Evolutionary conservation across 345 rosid genomes (phyloP).

Genomic region (Mallotus nudiflorus): DNA sequence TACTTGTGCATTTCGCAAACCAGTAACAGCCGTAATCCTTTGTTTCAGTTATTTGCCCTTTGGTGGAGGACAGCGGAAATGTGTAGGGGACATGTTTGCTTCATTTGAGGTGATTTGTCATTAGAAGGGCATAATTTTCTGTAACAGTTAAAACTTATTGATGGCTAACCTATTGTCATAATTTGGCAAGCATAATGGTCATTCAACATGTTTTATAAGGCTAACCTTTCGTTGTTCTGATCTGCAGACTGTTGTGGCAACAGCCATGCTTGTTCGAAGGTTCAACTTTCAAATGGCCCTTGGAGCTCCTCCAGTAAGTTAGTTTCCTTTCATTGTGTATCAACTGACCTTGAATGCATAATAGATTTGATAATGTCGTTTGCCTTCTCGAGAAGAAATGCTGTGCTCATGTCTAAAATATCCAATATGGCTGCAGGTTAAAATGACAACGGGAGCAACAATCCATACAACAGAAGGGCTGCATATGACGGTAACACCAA

Average conservation of each 20-base stretch:
- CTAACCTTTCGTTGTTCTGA: neutral
- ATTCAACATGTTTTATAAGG: neutral
- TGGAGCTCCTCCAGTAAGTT: slow-evolving; percentile 84
- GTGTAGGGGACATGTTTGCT: slow-evolving; percentile 95
- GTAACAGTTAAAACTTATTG: neutral
- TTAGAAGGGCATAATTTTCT: neutral
- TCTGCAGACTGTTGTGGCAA: slow-evolving; percentile 73
- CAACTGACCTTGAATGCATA: neutral
- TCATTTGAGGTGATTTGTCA: slow-evolving; percentile 67
- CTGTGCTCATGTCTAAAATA: neutral
- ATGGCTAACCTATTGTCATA: neutral
- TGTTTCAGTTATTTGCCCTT: slow-evolving; percentile 86
- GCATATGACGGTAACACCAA: slow-evolving; percentile 60
- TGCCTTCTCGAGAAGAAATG: neutral
- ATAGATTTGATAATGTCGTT: neutral
- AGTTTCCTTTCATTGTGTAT: neutral
- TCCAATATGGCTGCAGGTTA: slow-evolving; percentile 48
- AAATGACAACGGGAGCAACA: slow-evolving; percentile 94
- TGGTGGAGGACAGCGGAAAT: slow-evolving; percentile 97
- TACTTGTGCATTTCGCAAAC: neutral
- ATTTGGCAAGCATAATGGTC: neutral
- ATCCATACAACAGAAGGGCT: slow-evolving; percentile 89
- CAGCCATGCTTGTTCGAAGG: slow-evolving; percentile 83
- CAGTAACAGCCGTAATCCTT: neutral
- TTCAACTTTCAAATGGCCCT: slow-evolving; percentile 75